A percentile compares a stretch with the other conserved stretches of the same genome.
These are phyloP conservation scores for Sicyos edulis DNA, from an alignment of 306 rosid species.

Conservation along the genomic window DNA sequence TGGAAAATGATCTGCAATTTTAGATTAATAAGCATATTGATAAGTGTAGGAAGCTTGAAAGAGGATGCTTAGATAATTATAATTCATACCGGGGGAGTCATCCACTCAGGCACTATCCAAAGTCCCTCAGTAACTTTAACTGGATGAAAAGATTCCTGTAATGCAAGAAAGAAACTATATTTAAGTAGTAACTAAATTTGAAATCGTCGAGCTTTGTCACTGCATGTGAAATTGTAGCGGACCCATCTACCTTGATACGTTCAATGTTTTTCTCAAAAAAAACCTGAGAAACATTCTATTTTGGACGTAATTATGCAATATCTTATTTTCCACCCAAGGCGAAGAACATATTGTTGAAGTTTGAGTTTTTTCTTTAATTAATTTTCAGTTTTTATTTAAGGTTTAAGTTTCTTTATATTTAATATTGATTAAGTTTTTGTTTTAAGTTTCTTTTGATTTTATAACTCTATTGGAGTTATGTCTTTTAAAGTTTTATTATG, in stretches of 20 bases:
- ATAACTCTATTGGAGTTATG: too few relatives aligned
- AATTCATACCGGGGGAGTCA: conserved; percentile 66
- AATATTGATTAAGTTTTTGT: too few relatives aligned
- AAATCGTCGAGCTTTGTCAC: background rate
- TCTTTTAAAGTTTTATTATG: too few relatives aligned
- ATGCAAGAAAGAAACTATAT: conserved; percentile 1
- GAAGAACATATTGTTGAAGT: too few relatives aligned
- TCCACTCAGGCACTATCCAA: conserved; percentile 89
- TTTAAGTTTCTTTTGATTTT: too few relatives aligned
- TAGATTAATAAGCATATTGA: background rate
- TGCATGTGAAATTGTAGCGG: background rate
- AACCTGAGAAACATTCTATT: background rate
- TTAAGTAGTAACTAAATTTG: background rate
- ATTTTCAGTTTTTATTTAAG: too few relatives aligned
- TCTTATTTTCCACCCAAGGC: background rate
- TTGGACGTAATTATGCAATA: background rate
- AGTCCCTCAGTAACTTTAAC: conserved; percentile 58
- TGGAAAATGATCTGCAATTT: background rate
- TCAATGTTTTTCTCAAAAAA: background rate
- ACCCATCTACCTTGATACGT: background rate
- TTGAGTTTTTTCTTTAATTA: too few relatives aligned
- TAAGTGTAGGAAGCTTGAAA: background rate
- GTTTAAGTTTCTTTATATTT: too few relatives aligned
- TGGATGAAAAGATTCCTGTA: conserved; percentile 72
- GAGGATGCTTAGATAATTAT: conserved; percentile 25